Evolutionary conservation across 2,329 filamentous ascomycete genomes (phyloP).

Genomic region (Neonectria coccinea): DNA sequence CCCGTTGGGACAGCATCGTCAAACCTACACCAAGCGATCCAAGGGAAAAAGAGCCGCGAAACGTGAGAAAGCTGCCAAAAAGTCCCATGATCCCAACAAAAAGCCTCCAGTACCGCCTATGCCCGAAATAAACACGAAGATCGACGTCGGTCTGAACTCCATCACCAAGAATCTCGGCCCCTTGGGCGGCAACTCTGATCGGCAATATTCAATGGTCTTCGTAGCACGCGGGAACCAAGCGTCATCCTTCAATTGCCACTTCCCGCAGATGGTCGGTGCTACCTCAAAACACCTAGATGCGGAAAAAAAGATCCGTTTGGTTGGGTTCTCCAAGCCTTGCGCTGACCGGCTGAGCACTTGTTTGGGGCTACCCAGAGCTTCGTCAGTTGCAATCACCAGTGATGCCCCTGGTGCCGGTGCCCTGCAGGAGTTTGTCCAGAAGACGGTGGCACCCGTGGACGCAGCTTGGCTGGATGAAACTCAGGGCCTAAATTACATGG

Average conservation of each 20-base stretch:
- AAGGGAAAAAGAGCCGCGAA: constrained; percentile 68
- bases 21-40: constrained; percentile 65
- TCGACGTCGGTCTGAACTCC: constrained; percentile 74
- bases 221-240: constrained; percentile 69
- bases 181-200: neutral
- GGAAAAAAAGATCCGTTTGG: constrained; percentile 63
- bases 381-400: constrained; percentile 69
- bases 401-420: constrained; percentile 68
- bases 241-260: constrained; percentile 69
- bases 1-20: constrained; percentile 73
- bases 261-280: constrained; percentile 65
- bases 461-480: constrained; percentile 63
- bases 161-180: constrained; percentile 67
- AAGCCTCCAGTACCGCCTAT: constrained; percentile 49
- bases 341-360: constrained; percentile 68
- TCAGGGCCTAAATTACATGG: constrained; percentile 42
- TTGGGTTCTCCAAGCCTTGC: constrained; percentile 71
- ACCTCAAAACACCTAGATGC: constrained; percentile 58
- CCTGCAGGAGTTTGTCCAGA: constrained; percentile 67
- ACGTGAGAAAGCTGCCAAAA: constrained; percentile 60
- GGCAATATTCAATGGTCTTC: constrained; percentile 66
- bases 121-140: constrained; percentile 66
- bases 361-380: constrained; percentile 72
- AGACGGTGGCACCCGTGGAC: constrained; percentile 64
- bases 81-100: constrained; percentile 33